Base-by-base conservation (phyloP, 345 rosid species). In the Fremontodendron californicum region DNA sequence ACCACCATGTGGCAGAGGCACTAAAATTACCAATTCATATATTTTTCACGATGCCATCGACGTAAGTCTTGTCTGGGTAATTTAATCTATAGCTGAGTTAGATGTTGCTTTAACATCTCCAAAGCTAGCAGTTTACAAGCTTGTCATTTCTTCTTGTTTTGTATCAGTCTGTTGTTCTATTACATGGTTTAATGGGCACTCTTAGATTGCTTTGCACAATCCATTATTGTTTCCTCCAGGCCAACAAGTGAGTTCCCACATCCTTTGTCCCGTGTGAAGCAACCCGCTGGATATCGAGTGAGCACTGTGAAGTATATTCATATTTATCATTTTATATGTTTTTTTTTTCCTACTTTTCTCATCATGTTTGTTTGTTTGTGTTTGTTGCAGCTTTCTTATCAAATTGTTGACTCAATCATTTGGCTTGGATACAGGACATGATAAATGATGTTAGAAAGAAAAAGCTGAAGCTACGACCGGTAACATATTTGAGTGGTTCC, bases 21-120 rank as follows among this genome's bases (percentile, higher is more conserved):
- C 85, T 96, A 19, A 90, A 84, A 87, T 66, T 96, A 82, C 98
- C 99, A 0, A 77, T 96, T 83, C 99, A 96, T 84, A 89, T 96
- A 71, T 94, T 96, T 84, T 96, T 96, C 93, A 96, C 99, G 19
- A 96, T 96, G 99, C 99, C 99, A 70, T 96, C 98, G 99, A 96
- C 98, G 99, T 96, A 92, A 94, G 99, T 93, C 82, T 87, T 84
- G 73, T 82, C 77, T 85, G n/a, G 82, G 83, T 87, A 81, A 86
- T 83, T 81, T 69, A 82, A 81, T 86, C 58, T 85, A 71, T 57
- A n/a, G 82, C 78, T 70, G 77, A 71, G 77, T 82, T 80, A 70
- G 67, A 63, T 73, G 72, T 78, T 52, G 21, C 60, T 54, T 79
- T 76, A 60, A 49, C 74, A 46, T 80, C 72, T 64, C 46, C 48